Conservation (phyloP, 164 flowering plant species). For the Macadamia tetraphylla region DNA sequence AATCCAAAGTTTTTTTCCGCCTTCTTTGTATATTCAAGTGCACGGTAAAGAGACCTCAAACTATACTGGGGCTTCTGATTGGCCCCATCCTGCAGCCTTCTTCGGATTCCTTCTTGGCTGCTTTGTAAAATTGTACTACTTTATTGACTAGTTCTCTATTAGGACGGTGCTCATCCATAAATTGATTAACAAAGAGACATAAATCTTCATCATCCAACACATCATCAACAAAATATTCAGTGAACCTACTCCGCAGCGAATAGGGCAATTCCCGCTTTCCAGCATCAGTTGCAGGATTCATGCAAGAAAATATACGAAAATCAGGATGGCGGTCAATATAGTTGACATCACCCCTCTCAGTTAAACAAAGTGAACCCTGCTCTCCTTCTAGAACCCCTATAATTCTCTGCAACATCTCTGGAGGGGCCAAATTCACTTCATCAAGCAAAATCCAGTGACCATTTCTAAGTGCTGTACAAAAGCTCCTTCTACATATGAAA, state of each 20-base stretch:
- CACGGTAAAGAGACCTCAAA: conserved; percentile 91
- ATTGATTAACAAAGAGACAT: conserved; percentile 50
- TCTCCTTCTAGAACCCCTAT: conserved; percentile 87
- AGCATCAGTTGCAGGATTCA: conserved; percentile 99
- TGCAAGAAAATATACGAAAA: conserved; percentile 93
- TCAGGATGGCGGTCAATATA: conserved; percentile 64
- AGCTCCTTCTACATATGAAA: conserved; percentile 94
- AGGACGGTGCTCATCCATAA: conserved; percentile 36
- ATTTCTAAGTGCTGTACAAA: conserved; percentile 73
- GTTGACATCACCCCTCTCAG: conserved; percentile 82
- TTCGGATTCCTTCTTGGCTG: conserved; percentile 68
- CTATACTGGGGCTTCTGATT: conserved; percentile 97
- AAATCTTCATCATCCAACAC: conserved; percentile 71
- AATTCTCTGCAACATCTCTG: conserved; percentile 88
- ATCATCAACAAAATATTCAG: conserved; percentile 93
- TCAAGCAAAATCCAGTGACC: conserved; percentile 98
- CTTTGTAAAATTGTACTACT: conserved; percentile 65
- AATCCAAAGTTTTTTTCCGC: conserved; percentile 54
- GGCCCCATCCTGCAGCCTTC: conserved; percentile 92
- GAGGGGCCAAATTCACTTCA: conserved; percentile 98
- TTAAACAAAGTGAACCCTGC: conserved; percentile 72
- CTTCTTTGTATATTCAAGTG: conserved; percentile 59
- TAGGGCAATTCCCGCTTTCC: conserved; percentile 85
- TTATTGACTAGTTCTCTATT: conserved; percentile 32
- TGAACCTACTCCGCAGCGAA: conserved; percentile 74